Conservation (phyloP, 2,329 filamentous ascomycete genomes). For the Pseudocercospora cruenta region DNA sequence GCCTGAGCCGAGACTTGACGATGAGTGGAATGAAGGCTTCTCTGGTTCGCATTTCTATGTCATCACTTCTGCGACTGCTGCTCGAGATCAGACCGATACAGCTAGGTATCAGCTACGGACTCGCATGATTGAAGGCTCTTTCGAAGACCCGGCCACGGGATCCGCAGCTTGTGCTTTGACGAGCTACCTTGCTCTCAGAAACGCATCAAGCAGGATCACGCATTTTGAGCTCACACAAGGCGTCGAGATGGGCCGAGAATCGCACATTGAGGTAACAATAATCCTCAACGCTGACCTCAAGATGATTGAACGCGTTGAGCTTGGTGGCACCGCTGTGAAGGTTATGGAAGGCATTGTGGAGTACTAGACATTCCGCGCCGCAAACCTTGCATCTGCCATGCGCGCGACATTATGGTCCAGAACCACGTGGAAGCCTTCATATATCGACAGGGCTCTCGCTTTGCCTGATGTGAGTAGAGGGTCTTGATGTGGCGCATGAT, state of each 20-base stretch:
- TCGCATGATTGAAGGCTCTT: constrained; percentile 60
- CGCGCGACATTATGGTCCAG: background rate
- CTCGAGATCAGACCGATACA: constrained; percentile 33
- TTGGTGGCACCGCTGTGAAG: constrained; percentile 49
- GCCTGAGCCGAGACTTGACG: constrained; percentile 44
- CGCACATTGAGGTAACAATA: constrained; percentile 54
- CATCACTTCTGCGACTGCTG: constrained; percentile 27
- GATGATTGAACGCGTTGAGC: constrained; percentile 45
- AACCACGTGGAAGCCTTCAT: background rate
- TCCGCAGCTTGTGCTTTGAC: constrained; percentile 54
- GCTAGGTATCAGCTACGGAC: constrained; percentile 51
- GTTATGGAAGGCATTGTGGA: constrained; percentile 44
- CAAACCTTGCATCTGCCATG: background rate
- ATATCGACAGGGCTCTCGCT: background rate
- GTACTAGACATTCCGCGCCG: constrained; percentile 13
- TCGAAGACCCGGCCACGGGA: constrained; percentile 57
- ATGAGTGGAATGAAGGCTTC: constrained; percentile 59
- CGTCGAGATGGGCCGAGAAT: constrained; percentile 56
- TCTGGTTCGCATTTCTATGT: constrained; percentile 65
- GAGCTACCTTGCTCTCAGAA: constrained; percentile 48
- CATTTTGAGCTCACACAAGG: constrained; percentile 53
- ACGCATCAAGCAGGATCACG: constrained; percentile 31
- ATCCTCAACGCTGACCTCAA: constrained; percentile 42
- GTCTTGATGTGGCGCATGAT: background rate
- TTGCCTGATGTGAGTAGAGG: background rate